Evolutionary conservation across 2,329 filamentous ascomycete species (phyloP), one percentile per base, ranked within the genome.

Genomic region (Colletotrichum brevisporum): DNA sequence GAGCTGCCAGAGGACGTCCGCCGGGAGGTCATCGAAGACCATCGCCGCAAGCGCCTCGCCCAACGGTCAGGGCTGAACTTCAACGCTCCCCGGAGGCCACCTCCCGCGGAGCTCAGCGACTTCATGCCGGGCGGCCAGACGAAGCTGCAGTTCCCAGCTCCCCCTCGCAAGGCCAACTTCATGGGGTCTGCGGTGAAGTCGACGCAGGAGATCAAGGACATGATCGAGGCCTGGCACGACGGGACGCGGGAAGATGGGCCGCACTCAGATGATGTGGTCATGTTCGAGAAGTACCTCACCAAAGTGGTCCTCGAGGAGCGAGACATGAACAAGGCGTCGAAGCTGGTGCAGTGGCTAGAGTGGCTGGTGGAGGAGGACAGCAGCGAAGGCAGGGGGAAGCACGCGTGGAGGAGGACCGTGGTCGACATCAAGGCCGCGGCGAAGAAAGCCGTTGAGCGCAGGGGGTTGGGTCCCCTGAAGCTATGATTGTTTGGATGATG

Each of bases 1-100:
- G 94, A 94, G 16, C 84, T 98, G 1, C 95, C 95, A 0, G 90
- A 92, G 72, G 93, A 97, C 54, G 88, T 97, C 54, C 89, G 93
- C 13, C 84, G 82, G 16, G 95, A 98, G 79, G 86, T 98, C 6
- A 79, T 97, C 2, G 90, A 89, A 21, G 93, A 97, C 74, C 91
- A 95, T 75, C 86, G 85, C 41, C 87, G 87, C 21, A 87, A 86
- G 12, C 88, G 85, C n/a, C 83, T 91, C 21, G 88, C 89, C 12
- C 86, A 89, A 45, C 84, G 81, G 18, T 82, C 86, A 1, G 85
- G 83, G 0, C 78, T 90, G n/a, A 82, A 82, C 58, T 69, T 86
- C 18, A 78, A 84, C 36, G 78, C 78, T 4, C 78, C 78, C 4
- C 74, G 72, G 15, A 76, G 76, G 47, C 72, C 73, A 5, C 69